These are phyloP conservation scores for Fusarium robinianum DNA, from an alignment of 2,329 filamentous ascomycete species.

Conservation along the genomic window DNA sequence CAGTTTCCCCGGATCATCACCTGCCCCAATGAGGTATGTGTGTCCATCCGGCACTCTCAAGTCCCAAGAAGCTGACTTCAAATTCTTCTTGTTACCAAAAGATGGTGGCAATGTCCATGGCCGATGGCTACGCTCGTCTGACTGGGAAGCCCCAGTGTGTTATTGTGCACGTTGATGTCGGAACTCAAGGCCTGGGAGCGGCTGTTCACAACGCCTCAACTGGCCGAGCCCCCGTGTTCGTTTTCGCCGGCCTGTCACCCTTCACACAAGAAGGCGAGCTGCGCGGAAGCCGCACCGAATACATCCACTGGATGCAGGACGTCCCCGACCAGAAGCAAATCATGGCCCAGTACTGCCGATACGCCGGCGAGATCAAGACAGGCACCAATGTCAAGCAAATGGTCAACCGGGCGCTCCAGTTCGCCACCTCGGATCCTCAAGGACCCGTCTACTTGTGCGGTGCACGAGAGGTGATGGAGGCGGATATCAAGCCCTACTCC, in stretches of 20 bases:
- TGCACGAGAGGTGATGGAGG: slow-evolving; percentile 82
- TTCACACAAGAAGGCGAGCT: slow-evolving; percentile 79
- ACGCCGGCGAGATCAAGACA: slow-evolving; percentile 80
- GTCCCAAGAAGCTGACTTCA: slow-evolving; percentile 9
- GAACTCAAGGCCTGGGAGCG: slow-evolving; percentile 76
- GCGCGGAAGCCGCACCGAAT: slow-evolving; percentile 77
- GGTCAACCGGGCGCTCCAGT: slow-evolving; percentile 82
- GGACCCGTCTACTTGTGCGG: slow-evolving; percentile 81
- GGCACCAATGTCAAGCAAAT: slow-evolving; percentile 88
- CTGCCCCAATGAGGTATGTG: slow-evolving; percentile 73
- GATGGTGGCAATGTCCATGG: slow-evolving; percentile 87
- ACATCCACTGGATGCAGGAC: slow-evolving; percentile 87
- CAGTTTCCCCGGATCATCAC: slow-evolving; percentile 76
- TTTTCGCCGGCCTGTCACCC: slow-evolving; percentile 78
- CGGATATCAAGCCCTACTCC: slow-evolving; percentile 75
- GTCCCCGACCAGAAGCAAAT: slow-evolving; percentile 82
- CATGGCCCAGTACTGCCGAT: slow-evolving; percentile 82
- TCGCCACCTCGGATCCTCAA: slow-evolving; percentile 75
- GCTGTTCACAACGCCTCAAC: slow-evolving; percentile 80
- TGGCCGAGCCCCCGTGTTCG: slow-evolving; percentile 73
- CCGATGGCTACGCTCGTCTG: slow-evolving; percentile 76
- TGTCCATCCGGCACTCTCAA: not conserved
- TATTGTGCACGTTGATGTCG: slow-evolving; percentile 80
- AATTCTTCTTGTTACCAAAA: slow-evolving; percentile 38
- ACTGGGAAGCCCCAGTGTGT: slow-evolving; percentile 76